Conservation (phyloP, 768 basidiomycete genomes). For the Pluteus cervinus region DNA sequence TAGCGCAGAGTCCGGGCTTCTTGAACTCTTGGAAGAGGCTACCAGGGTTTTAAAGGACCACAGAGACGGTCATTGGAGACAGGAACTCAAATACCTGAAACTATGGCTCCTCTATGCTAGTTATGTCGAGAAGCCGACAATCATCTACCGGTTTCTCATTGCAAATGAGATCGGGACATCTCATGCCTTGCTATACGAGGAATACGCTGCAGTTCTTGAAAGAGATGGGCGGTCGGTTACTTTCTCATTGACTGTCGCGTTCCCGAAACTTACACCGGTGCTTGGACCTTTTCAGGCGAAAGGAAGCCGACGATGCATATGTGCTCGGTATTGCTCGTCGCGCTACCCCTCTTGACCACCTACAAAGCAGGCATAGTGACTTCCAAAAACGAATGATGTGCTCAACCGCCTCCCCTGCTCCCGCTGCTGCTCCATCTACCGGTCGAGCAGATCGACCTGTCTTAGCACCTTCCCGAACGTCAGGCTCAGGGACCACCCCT, state of each 20-base stretch:
- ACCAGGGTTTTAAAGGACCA: slow-evolving; percentile 80
- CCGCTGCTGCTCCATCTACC: slow-evolving; percentile 27
- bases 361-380: slow-evolving; percentile 72
- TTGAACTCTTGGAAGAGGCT: slow-evolving; percentile 89
- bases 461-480: too few species aligned
- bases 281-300: slow-evolving; percentile 43
- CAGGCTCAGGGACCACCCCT: slow-evolving; percentile 39
- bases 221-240: slow-evolving; percentile 64
- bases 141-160: slow-evolving; percentile 87
- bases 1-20: slow-evolving; percentile 81
- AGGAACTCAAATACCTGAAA: slow-evolving; percentile 83
- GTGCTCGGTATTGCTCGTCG: slow-evolving; percentile 82
- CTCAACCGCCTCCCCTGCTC: slow-evolving; percentile 30
- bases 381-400: slow-evolving; percentile 93
- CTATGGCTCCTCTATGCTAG: slow-evolving; percentile 93
- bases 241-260: slow-evolving; percentile 4
- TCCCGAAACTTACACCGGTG: slow-evolving; percentile 4
- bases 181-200: slow-evolving; percentile 84
- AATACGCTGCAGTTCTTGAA: slow-evolving; percentile 83
- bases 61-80: slow-evolving; percentile 65
- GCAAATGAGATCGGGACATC: slow-evolving; percentile 86
- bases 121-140: slow-evolving; percentile 82
- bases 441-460: slow-evolving; percentile 26
- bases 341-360: slow-evolving; percentile 73
- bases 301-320: slow-evolving; percentile 87